Conservation (phyloP, 768 basidiomycete species). For the Serendipita vermifera region DNA sequence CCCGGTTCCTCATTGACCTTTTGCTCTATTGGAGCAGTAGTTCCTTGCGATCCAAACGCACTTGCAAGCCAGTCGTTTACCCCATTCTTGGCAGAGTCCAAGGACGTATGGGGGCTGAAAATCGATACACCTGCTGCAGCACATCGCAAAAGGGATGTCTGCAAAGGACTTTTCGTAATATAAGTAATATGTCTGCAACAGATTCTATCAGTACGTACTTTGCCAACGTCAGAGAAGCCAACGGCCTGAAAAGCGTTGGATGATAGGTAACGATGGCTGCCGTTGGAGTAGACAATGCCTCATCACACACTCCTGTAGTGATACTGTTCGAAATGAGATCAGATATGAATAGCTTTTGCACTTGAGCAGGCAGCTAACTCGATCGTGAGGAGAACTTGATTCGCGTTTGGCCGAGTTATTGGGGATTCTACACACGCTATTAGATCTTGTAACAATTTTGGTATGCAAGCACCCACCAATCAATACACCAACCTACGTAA, state of each 20-base stretch:
- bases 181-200: no score
- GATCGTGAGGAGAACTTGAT: conserved; percentile 31
- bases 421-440: conserved; percentile 25
- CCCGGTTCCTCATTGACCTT: conserved; percentile 23
- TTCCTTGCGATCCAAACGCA: conserved; percentile 29
- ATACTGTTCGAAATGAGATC: conserved; percentile 29
- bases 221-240: conserved; percentile 61
- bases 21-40: conserved; percentile 30
- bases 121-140: conserved; percentile 74
- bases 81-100: conserved; percentile 74
- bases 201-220: conserved; percentile 27
- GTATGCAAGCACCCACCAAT: conserved; percentile 51
- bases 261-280: conserved; percentile 73
- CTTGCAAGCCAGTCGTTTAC: conserved; percentile 82
- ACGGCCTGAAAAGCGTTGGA: conserved; percentile 65
- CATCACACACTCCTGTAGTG: conserved; percentile 54
- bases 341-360: not conserved
- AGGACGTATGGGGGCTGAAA: conserved; percentile 76
- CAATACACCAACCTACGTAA: conserved; percentile 52
- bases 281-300: conserved; percentile 48
- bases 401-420: conserved; percentile 20
- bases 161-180: conserved; percentile 41
- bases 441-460: conserved; percentile 38
- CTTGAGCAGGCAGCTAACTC: conserved; percentile 23
- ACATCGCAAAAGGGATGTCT: conserved; percentile 65